Base-by-base conservation (phyloP, 2,329 filamentous ascomycete species). In the Cryphonectria radicalis region DNA sequence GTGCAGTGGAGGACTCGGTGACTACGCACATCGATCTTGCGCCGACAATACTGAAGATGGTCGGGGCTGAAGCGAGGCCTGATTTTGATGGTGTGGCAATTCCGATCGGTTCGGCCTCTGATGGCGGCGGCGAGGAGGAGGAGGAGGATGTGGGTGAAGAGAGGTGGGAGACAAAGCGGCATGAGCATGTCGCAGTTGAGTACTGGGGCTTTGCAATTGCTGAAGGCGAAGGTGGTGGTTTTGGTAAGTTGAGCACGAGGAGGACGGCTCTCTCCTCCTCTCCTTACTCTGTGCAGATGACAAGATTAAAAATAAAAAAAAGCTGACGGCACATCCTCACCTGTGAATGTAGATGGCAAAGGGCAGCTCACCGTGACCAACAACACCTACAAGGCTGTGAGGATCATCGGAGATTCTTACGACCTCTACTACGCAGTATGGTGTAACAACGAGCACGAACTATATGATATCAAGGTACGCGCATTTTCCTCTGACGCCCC, bases 11-110 rank as follows among this genome's bases (percentile, higher is more conserved):
- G 7, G 78, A 85, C 32, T 77, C 83, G 2, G 86, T 89, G 2
- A 90, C 88, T 0, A 87, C 89, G 0, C 90, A 92, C 74, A 86
- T 89, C 3, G 90, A 92, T 74, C 78, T 92, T 1, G 88, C 87
- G 0, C 89, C 90, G 0, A 92, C 90, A 0, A 78, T 91, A 3
- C 81, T 91, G 59, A 77, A 82, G 2, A 75, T 84, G 5, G 83
- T 80, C 0, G 82, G 84, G 0, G 80, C 80, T 0, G 77, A 81
- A 0, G 73, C 82, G 3, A 81, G 84, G 0, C 74, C 80, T 0
- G 86, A 89, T 63, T 89, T 90, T 75, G 89, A 91, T 68, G 89
- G 89, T 0, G 80, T 83, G 1, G 82, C 87, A 0, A 88, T 88
- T 32, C 81, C 81, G 32, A 67, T 72, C 42, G 32, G 57, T 4